A percentile compares a stretch with the other conserved stretches of the same genome.
These are phyloP conservation scores for Pseudozyma sp. DNA, from an alignment of 1,284 basidiomycete species.

Conservation along the genomic window DNA sequence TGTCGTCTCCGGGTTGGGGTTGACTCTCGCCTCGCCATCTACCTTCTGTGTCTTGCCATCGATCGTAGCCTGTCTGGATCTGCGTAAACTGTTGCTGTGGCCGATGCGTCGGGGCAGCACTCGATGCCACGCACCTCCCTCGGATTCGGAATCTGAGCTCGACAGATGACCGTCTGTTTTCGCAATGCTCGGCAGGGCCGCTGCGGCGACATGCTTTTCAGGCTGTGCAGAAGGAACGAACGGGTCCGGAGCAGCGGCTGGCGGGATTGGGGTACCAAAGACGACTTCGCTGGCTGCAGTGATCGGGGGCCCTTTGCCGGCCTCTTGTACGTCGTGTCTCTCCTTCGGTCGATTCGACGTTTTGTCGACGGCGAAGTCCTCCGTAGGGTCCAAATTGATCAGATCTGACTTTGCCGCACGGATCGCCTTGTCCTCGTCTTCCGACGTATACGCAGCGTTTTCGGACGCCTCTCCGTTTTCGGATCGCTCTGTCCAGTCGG, in stretches of 20 bases:
- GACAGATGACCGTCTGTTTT: constrained; percentile 26
- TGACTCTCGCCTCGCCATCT: constrained; percentile 3
- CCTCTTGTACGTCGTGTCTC: background rate
- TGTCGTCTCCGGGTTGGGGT: constrained; percentile 6
- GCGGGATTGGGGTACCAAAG: background rate
- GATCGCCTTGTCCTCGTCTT: constrained; percentile 19
- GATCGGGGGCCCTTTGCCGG: background rate
- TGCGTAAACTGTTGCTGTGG: constrained; percentile 33
- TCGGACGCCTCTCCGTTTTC: constrained; percentile 47
- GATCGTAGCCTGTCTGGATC: constrained; percentile 20
- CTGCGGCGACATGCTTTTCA: background rate
- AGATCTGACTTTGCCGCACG: constrained; percentile 8
- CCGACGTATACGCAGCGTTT: constrained; percentile 20
- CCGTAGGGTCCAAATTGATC: constrained; percentile 14
- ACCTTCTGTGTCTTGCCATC: constrained; percentile 21
- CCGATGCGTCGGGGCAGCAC: constrained; percentile 41
- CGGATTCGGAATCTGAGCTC: constrained; percentile 49
- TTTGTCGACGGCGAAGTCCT: background rate
- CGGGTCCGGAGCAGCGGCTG: background rate
- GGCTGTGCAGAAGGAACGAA: background rate
- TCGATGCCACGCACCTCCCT: constrained; percentile 49
- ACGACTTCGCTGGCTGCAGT: background rate
- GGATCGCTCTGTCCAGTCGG: constrained; percentile 52
- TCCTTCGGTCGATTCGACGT: background rate
- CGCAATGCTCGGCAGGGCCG: constrained; percentile 14